These are phyloP conservation scores for Colletotrichum euphorbiae DNA, from an alignment of 2,329 filamentous ascomycete species.

Conservation along the genomic window DNA sequence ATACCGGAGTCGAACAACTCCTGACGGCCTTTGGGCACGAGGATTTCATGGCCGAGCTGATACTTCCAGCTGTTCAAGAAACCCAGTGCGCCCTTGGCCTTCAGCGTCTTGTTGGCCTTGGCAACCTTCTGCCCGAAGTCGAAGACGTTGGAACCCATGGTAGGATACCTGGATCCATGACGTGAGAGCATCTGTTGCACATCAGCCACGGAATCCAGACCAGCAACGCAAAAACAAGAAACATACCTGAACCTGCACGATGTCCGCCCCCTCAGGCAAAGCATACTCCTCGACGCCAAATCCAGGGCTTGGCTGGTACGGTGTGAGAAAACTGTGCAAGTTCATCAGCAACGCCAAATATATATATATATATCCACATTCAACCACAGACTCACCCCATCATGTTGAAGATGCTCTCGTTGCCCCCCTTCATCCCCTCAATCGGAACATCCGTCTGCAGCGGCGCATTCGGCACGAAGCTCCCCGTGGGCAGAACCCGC, in stretches of 20 bases:
- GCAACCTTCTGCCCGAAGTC: slow-evolving; percentile 68
- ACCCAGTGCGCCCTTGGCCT: slow-evolving; percentile 67
- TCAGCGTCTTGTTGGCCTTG: slow-evolving; percentile 63
- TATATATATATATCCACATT: too few relatives aligned
- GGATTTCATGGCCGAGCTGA: slow-evolving; percentile 75
- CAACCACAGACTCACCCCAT: slow-evolving; percentile 62
- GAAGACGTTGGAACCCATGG: slow-evolving; percentile 66
- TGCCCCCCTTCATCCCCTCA: slow-evolving; percentile 64
- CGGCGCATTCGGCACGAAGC: slow-evolving; percentile 76
- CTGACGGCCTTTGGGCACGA: slow-evolving; percentile 78
- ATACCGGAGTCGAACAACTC: slow-evolving; percentile 78
- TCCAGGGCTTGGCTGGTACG: slow-evolving; percentile 77
- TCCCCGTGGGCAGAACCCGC: slow-evolving; percentile 72
- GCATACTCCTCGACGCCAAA: slow-evolving; percentile 81
- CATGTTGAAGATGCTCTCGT: slow-evolving; percentile 76
- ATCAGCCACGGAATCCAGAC: not conserved
- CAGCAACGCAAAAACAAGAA: too few relatives aligned
- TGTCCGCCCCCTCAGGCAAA: slow-evolving; percentile 73
- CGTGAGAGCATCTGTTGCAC: slow-evolving; percentile 74
- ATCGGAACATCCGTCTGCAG: slow-evolving; percentile 79
- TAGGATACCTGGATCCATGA: slow-evolving; percentile 80
- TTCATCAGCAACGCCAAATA: not conserved
- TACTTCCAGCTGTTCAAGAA: slow-evolving; percentile 79
- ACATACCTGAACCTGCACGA: slow-evolving; percentile 70
- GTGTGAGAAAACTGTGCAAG: slow-evolving; percentile 64